Evolutionary conservation across 495 filamentous ascomycete genomes (phyloP), one percentile per base, ranked within the genome.

Genomic region (Lophiostoma macrostomum): DNA sequence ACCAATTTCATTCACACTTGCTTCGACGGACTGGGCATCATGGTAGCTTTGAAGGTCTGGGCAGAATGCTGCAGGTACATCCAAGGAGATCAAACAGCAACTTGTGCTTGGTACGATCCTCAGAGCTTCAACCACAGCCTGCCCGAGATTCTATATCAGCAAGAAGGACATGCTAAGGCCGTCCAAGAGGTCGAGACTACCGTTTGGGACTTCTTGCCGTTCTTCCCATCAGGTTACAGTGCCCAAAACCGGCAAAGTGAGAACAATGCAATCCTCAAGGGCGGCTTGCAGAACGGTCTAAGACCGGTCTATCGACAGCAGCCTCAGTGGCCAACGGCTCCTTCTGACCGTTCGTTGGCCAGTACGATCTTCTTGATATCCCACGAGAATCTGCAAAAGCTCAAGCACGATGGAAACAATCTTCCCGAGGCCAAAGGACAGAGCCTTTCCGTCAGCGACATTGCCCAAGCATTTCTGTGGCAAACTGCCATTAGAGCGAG

Each of bases 41-140:
- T 71, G 46, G 46, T 66, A 5, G 61, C 64, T 13, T 28, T 71
- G 12, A 53, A 57, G 52, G 65, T 55, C 20, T 71, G 68, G 68
- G 68, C 68, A 6, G 65, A 67, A 36, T 42, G 51, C 51, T 71
- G 67, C 53, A 58, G 64, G 39, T 67, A 65, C 45, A 31, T 71
- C 6, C 61, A 69, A 45, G 67, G 67, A 13, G 67, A 66, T 34
- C 13, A 38, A 13, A 53, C 66, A 3, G 66, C 68, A 31, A 66
- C 58, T 16, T 69, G 64, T 31, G 47, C 41, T 31, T 69, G 68
- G 38, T 42, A 20, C 6, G 51, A 68, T 28, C 59, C 67, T 3
- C 65, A 69, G 36, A 69, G 67, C 38, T 65, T 71, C 48, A 68
- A 69, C 42, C 64, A 64, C 44, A 68, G 61, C 56, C 35, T 69